phyloP scores from a whole-genome alignment of 768 basidiomycete genomes.

The Calocybe indica region DNA sequence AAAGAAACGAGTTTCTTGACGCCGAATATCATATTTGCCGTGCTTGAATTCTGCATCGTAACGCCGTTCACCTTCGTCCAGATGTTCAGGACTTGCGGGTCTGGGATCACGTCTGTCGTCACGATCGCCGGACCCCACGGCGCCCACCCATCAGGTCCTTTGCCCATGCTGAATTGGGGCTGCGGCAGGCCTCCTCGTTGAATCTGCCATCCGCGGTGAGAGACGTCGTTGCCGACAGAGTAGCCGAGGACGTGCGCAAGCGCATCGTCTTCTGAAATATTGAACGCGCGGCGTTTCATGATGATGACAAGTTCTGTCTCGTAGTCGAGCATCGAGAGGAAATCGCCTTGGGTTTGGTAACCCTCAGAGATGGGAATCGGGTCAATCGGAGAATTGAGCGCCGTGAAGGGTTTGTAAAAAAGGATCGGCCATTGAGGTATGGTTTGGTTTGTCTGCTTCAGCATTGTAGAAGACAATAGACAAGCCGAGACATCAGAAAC shows the following conservation, averaged over 20 bases:
- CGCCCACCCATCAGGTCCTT: slow-evolving; percentile 37
- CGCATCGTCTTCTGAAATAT: slow-evolving; percentile 34
- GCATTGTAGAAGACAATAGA: background rate
- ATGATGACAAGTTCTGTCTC: slow-evolving; percentile 36
- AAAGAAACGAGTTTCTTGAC: slow-evolving; percentile 33
- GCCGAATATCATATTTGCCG: slow-evolving; percentile 36
- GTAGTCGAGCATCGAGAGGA: slow-evolving; percentile 35
- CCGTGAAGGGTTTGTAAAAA: slow-evolving; percentile 29
- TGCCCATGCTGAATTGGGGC: slow-evolving; percentile 38
- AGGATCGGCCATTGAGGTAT: slow-evolving; percentile 31
- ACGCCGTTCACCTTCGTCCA: slow-evolving; percentile 37
- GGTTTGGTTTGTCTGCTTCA: slow-evolving; percentile 21
- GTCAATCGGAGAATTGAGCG: slow-evolving; percentile 28
- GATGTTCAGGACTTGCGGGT: slow-evolving; percentile 33
- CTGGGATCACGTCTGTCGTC: slow-evolving; percentile 27
- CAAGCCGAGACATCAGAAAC: background rate
- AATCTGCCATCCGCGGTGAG: slow-evolving; percentile 39
- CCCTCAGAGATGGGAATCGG: slow-evolving; percentile 28
- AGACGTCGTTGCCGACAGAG: slow-evolving; percentile 34
- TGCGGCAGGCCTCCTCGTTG: slow-evolving; percentile 34
- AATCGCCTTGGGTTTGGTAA: slow-evolving; percentile 33
- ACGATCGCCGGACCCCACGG: slow-evolving; percentile 35
- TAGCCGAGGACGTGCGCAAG: slow-evolving; percentile 36
- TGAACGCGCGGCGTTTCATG: slow-evolving; percentile 28
- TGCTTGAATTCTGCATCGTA: slow-evolving; percentile 31